Evolutionary conservation across 2,329 filamentous ascomycete species (phyloP), one percentile per base, ranked within the genome.

Genomic region (Hirsutella minnesotensis): DNA sequence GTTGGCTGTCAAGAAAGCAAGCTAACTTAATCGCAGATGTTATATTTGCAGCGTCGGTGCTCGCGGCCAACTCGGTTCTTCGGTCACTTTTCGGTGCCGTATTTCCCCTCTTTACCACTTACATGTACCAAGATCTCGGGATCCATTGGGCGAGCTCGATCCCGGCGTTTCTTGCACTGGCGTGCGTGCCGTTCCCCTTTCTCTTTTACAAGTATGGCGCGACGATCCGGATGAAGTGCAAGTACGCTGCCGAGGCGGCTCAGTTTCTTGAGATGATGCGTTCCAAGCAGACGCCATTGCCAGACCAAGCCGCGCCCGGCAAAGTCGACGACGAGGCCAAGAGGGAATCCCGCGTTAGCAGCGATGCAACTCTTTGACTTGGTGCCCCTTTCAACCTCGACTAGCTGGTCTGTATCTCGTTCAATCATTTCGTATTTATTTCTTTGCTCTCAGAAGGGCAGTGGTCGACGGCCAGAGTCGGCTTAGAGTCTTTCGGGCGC

Each of bases 131-230:
- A 3, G 63, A 69, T 43, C 67, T 83, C 3, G 82, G 84, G 39
- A 79, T 83, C 44, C 82, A 88, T 63, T 89, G 84, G 85, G 85
- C 82, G 1, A 78, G 72, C 29, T 78, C 76, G 0, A 66, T 90
- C 13, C 84, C 83, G 0, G 86, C 79, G 1, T 89, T 90, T 63
- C 66, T 90, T 3, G 76, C 83, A 0, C 58, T 88, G 3, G 72
- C 70, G 10, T 88, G 83, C 59, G 66, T 86, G 16, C 83, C 85
- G 0, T 81, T 85, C 54, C 84, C 85, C 0, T 82, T 84, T 59
- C 58, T 90, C 15, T 86, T 90, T 61, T 85, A 84, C 65, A 79
- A 73, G 51, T 86, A 86, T 57, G 84, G 84, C 48, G 22, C 54
- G 30, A 40, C 41, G 9, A 82, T 89, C 51, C 72, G 83, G 19